Conservation (phyloP, 2,329 filamentous ascomycete species). For the Rugonectria rugulosa region DNA sequence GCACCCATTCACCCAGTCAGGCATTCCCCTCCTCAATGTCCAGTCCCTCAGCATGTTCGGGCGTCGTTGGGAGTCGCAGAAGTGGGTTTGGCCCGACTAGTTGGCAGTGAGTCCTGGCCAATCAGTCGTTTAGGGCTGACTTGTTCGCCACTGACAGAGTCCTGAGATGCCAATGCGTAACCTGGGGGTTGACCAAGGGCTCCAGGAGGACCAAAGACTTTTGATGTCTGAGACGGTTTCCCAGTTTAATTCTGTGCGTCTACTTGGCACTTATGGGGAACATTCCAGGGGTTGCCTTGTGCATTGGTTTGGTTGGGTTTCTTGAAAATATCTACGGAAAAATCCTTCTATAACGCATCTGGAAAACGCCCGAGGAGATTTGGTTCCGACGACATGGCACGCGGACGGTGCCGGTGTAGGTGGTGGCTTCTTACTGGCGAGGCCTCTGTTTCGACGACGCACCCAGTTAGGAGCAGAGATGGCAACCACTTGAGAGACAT, state of each 20-base stretch:
- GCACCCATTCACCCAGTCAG: too few relatives aligned
- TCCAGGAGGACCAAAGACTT: too few relatives aligned
- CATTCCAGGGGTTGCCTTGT: too few relatives aligned
- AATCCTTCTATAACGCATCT: not conserved
- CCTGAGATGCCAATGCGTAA: too few relatives aligned
- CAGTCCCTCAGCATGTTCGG: not conserved
- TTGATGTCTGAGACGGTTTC: too few relatives aligned
- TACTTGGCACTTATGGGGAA: too few relatives aligned
- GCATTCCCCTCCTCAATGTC: too few relatives aligned
- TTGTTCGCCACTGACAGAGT: not conserved
- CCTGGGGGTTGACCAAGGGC: too few relatives aligned
- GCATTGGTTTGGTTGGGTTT: too few relatives aligned
- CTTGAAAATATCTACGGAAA: too few relatives aligned
- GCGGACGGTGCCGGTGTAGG: not conserved
- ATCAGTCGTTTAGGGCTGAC: not conserved
- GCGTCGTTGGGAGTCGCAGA: not conserved
- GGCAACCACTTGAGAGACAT: not conserved
- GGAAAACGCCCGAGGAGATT: not conserved
- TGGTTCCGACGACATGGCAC: conserved; percentile 2
- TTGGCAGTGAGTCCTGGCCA: not conserved
- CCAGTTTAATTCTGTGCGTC: too few relatives aligned
- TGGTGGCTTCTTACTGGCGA: not conserved
- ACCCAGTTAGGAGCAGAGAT: not conserved
- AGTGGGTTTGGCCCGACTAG: not conserved
- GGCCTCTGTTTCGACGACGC: not conserved